Base-by-base conservation (phyloP, 1,284 basidiomycete species). In the Malassezia psittaci region DNA sequence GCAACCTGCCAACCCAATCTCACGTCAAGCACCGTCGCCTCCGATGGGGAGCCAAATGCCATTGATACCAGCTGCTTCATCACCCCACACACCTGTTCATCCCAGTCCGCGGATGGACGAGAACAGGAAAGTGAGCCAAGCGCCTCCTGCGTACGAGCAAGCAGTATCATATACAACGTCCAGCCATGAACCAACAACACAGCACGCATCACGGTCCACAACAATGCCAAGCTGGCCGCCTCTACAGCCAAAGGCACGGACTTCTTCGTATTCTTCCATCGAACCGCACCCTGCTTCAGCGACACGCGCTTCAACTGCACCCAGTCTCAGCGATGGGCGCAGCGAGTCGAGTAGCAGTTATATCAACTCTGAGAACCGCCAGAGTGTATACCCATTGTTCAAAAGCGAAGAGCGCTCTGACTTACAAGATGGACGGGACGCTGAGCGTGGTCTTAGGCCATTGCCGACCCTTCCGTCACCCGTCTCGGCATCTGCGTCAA, bases 301-400 rank as follows among this genome's bases (percentile, higher is more conserved):
- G 15, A 16, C 18, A 5, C 46, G 34, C 13, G 15, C 32, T 18
- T 5, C 9, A 11, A 5, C 16, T 12, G 35, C 11, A 15, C 43
- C 29, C 16, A 16, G 2, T 29, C 13, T 37, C 18, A 12, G 15
- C 16, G 34, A 32, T 24, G 15, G 7, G 21, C 43, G 24, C 21
- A 19, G 29, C 24, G 43, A 11, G 1, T 45, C 43, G 43, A 29
- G 24, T 16, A 43, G 10, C 32, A 32, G 13, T 11, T 7, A 16
- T 18, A 9, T 13, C 11, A 7, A 18, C 5, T 43, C 42, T 19
- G n/a, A 21, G 32, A 46, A 48, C 19, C 43, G 44, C 8, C 37
- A 35, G 24, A 52, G 40, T 35, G 35, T 48, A 32, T 52, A 47
- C 41, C 50, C 51, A 41, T 36, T 51, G 18, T 57, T 51, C 33